Conservation (phyloP, 2,329 filamentous ascomycete species). For the Phyllosticta capitalensis region DNA sequence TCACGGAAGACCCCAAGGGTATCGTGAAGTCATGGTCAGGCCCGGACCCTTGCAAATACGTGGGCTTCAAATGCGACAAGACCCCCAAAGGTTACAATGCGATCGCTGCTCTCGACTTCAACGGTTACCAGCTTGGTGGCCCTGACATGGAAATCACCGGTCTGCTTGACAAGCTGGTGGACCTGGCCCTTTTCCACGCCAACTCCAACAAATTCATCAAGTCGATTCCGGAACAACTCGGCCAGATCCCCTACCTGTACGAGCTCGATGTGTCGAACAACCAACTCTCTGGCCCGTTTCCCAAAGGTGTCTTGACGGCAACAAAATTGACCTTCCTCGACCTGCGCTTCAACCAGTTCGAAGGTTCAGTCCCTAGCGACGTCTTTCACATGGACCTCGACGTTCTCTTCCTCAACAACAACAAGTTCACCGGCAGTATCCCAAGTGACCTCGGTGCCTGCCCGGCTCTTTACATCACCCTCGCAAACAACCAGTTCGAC, state of each 20-base stretch:
- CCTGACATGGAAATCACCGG: background rate
- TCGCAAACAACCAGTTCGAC: background rate
- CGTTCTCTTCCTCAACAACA: background rate
- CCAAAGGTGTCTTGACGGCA: background rate
- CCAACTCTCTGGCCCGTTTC: background rate
- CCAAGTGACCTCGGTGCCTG: background rate
- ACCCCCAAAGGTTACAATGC: background rate
- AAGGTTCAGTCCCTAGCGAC: background rate
- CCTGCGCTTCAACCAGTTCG: background rate
- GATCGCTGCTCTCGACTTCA: background rate
- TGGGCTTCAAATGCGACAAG: background rate
- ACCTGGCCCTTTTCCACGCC: background rate
- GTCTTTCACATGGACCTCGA: background rate
- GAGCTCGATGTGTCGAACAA: background rate
- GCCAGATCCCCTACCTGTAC: background rate
- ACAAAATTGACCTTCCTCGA: background rate
- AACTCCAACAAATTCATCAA: background rate
- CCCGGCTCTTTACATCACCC: background rate
- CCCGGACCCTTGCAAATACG: background rate
- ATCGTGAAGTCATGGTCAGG: background rate
- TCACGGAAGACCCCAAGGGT: background rate
- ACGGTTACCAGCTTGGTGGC: background rate
- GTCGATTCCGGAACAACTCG: background rate
- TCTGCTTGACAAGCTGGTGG: background rate
- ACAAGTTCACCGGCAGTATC: background rate